These are phyloP conservation scores for Cytospora piceicola DNA, from an alignment of 2,329 filamentous ascomycete species.

Conservation along the genomic window DNA sequence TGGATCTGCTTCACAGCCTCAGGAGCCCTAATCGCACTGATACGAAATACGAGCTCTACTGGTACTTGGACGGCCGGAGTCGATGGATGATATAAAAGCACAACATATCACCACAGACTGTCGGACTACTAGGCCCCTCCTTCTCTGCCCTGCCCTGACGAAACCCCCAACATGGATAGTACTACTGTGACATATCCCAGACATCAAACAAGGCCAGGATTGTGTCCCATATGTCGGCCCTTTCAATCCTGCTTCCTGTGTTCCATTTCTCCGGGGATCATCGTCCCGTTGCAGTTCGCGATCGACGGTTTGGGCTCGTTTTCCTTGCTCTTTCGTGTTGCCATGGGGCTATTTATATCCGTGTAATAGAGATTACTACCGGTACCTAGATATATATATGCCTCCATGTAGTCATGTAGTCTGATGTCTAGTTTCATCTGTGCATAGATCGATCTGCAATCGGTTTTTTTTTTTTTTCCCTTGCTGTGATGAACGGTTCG, in stretches of 20 bases:
- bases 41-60: neutral
- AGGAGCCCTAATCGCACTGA: slow-evolving; percentile 2
- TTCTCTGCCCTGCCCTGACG: neutral
- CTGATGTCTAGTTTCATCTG: neutral
- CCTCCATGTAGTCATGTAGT: neutral
- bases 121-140: neutral
- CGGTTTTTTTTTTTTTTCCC: no score
- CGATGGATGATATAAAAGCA: neutral
- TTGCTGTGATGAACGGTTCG: neutral
- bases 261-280: neutral
- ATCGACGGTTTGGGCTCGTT: neutral
- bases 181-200: no score
- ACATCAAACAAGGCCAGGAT: neutral
- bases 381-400: no score
- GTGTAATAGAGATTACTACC: no score
- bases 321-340: neutral
- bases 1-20: slow-evolving; percentile 5
- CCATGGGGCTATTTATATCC: neutral
- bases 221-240: neutral
- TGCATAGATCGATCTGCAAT: neutral
- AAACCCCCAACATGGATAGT: neutral
- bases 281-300: neutral
- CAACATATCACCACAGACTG: neutral
- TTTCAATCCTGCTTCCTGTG: neutral
- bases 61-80: neutral